Conservation (phyloP, 495 filamentous ascomycete species). For the Penicillium egyptiacum region DNA sequence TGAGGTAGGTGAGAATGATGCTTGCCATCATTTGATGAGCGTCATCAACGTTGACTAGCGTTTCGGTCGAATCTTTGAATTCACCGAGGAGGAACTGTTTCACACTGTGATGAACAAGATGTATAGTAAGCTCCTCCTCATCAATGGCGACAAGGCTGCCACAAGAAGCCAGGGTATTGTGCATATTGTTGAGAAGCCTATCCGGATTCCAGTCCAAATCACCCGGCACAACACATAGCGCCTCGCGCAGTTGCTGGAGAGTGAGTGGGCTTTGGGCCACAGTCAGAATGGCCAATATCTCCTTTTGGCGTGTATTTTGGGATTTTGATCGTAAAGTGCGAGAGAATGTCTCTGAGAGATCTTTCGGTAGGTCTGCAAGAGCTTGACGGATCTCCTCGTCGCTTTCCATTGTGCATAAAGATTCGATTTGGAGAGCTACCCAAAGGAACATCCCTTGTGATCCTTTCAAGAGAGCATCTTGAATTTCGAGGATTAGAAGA, state of each 20-base stretch:
- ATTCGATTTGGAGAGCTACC: background rate
- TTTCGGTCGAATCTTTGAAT: background rate
- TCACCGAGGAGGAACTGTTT: background rate
- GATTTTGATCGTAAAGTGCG: background rate
- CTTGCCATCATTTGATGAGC: slow-evolving; percentile 1
- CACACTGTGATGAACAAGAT: background rate
- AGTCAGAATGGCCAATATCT: background rate
- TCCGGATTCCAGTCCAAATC: background rate
- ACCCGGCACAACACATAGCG: background rate
- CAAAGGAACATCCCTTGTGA: background rate
- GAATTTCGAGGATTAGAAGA: background rate
- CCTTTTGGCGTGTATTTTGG: background rate
- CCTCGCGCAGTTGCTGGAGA: background rate
- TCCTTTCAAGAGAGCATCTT: background rate
- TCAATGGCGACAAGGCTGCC: background rate
- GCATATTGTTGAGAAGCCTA: background rate
- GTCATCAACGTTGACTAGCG: background rate
- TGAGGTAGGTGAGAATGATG: background rate
- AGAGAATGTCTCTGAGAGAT: background rate
- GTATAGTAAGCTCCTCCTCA: background rate
- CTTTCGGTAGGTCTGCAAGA: background rate
- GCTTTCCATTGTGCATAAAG: background rate
- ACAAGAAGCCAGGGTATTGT: background rate
- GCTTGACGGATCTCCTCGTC: background rate
- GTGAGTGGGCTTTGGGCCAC: background rate